Base-by-base conservation (phyloP, 2,329 filamentous ascomycete genomes). In the Fusarium illudens region DNA sequence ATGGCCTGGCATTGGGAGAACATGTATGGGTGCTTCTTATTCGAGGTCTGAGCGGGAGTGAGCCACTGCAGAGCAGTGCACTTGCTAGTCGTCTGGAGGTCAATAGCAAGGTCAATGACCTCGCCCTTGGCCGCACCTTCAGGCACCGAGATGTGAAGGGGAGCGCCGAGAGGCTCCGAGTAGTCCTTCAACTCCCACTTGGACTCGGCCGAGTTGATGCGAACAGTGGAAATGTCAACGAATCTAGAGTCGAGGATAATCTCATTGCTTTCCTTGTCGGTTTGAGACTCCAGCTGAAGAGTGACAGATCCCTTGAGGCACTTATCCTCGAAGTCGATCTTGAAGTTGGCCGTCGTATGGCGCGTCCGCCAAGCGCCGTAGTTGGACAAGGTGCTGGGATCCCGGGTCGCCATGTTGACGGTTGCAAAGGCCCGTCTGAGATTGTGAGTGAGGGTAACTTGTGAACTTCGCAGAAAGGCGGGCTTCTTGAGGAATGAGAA, bases 1-100 rank as follows among this genome's bases (percentile, higher is more conserved):
- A 97, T 98, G 56, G 95, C 94, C 83, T 99, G 95, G 79, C 94
- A 97, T 83, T 98, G 96, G 44, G 93, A 96, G 83, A 98, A 98
- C 90, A 98, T 95, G 80, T 97, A 98, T 1, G 95, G 95, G 71
- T 96, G 92, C 80, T 94, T 96, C 83, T 94, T 94, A 86, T 97
- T 97, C 61, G 92, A 93, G 1, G 96, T 98, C 82, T 98, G 96
- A 30, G 91, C 91, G 2, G 94, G 93, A 0, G 92, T 94, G 79
- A 99, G 86, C 95, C 96, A 99, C 80, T 98, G 95, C 65, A 99
- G 84, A 10, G 95, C 95, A 11, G 94, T 97, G 79, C 95, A 97
- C 74, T 92, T 87, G 53, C 91, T 87, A 1, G 96, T 98, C 6
- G 96, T 98, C 71, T 92, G 86, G 29, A 97, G 79, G 22, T 86